phyloP scores from a whole-genome alignment of 2,329 filamentous ascomycete species.

The Zalaria sp. region DNA sequence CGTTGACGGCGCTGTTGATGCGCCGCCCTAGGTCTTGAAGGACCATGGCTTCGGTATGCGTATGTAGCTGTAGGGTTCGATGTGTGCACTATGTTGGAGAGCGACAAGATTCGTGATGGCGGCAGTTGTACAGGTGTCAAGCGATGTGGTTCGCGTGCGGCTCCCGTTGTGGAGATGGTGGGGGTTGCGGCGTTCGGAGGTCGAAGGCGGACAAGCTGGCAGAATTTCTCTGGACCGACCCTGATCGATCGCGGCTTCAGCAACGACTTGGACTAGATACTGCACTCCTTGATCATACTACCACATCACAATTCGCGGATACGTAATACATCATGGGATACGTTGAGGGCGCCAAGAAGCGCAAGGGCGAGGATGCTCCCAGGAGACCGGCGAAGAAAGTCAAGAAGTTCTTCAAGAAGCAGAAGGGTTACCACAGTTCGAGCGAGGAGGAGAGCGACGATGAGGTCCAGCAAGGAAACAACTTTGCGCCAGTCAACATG shows the following conservation, averaged over 20 bases:
- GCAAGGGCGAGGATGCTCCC: constrained; percentile 44
- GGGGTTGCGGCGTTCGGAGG: no score
- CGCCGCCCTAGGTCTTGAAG: constrained; percentile 97
- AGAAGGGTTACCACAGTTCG: constrained; percentile 49
- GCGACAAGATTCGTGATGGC: background rate
- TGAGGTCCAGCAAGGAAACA: constrained; percentile 18
- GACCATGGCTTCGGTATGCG: constrained; percentile 53
- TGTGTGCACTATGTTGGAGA: background rate
- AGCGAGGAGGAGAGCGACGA: constrained; percentile 38
- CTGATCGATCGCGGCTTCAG: no score
- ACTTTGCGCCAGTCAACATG: constrained; percentile 37
- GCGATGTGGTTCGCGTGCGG: no score
- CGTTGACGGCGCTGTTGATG: constrained; percentile 91
- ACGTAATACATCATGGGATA: constrained; percentile 6
- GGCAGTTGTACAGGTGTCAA: background rate
- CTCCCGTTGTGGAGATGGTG: no score
- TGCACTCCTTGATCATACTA: no score
- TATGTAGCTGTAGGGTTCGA: background rate
- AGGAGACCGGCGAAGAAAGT: constrained; percentile 37
- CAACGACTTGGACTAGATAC: no score
- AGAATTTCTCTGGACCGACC: no score
- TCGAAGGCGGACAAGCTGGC: no score
- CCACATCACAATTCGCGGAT: constrained; percentile 1
- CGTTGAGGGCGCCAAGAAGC: constrained; percentile 10
- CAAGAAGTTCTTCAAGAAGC: constrained; percentile 47